phyloP scores from a whole-genome alignment of 148 eudicot genomes.

The Rhododendron ovatum region DNA sequence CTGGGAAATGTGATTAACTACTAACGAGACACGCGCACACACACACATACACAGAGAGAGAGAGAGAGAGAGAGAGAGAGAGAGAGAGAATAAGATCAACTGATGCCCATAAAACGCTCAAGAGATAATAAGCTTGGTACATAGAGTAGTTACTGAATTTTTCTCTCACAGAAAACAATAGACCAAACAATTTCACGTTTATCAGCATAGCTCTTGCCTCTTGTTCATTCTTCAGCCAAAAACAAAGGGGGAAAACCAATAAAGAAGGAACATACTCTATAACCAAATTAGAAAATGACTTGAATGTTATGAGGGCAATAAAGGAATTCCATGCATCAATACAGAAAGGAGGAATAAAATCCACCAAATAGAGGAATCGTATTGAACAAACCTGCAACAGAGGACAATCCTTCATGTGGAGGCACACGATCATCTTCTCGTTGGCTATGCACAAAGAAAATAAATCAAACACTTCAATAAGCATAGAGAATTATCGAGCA shows the following conservation, averaged over 20 bases:
- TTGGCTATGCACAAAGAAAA: constrained; percentile 39
- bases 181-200: not conserved
- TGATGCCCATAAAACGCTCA: not conserved
- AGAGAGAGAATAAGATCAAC: not conserved
- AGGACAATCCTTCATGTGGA: constrained; percentile 42
- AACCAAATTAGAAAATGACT: too few species aligned
- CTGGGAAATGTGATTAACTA: not conserved
- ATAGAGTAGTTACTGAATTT: not conserved
- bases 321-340: not conserved
- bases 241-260: not conserved
- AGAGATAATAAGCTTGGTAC: not conserved
- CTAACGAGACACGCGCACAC: not conserved
- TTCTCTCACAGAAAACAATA: not conserved
- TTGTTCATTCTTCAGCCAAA: not conserved
- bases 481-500: not conserved
- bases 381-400: constrained; percentile 58
- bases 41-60: not conserved
- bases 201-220: not conserved
- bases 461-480: not conserved
- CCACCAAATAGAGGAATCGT: not conserved
- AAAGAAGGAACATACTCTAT: not conserved
- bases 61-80: not conserved
- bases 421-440: constrained; percentile 45
- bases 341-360: not conserved
- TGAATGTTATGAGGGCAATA: not conserved